phyloP scores from a whole-genome alignment of 345 rosid species.

The Ricinus communis region DNA sequence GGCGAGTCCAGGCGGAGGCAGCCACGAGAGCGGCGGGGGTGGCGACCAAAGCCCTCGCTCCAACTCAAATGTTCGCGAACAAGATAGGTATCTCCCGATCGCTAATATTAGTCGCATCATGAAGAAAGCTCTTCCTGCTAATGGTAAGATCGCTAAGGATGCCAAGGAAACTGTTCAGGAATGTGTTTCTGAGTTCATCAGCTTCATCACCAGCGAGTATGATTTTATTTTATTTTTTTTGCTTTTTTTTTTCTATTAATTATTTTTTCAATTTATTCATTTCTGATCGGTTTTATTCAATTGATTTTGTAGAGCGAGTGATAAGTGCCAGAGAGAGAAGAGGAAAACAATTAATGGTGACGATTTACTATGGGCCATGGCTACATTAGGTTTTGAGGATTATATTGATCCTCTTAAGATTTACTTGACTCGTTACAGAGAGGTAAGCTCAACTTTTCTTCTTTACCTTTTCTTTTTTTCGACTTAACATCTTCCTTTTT shows the following conservation, averaged over 20 bases:
- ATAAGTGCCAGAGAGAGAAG: conserved; percentile 97
- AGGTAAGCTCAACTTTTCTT: conserved; percentile 38
- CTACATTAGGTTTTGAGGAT: conserved; percentile 94
- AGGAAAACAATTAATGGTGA: conserved; percentile 95
- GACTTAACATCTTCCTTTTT: too few species aligned
- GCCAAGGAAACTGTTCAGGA: conserved; percentile 98
- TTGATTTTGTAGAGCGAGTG: conserved; percentile 71
- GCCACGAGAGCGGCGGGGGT: conserved; percentile 90
- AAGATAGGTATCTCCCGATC: conserved; percentile 87
- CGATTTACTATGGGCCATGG: conserved; percentile 97
- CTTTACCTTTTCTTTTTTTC: too few species aligned
- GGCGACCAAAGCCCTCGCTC: conserved; percentile 92
- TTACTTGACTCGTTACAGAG: conserved; percentile 78
- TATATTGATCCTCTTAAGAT: conserved; percentile 86
- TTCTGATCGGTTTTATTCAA: too few species aligned
- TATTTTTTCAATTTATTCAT: background rate
- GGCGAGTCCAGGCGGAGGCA: conserved; percentile 66
- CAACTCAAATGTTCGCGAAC: conserved; percentile 65
- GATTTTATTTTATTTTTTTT: background rate
- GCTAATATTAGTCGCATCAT: conserved; percentile 94
- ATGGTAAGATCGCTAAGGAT: conserved; percentile 94
- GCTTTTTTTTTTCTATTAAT: background rate
- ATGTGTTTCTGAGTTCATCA: conserved; percentile 93
- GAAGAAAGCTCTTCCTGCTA: conserved; percentile 88
- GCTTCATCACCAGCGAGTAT: conserved; percentile 98